Base-by-base conservation (phyloP, 495 filamentous ascomycete species). In the Tetracladium setigerum region DNA sequence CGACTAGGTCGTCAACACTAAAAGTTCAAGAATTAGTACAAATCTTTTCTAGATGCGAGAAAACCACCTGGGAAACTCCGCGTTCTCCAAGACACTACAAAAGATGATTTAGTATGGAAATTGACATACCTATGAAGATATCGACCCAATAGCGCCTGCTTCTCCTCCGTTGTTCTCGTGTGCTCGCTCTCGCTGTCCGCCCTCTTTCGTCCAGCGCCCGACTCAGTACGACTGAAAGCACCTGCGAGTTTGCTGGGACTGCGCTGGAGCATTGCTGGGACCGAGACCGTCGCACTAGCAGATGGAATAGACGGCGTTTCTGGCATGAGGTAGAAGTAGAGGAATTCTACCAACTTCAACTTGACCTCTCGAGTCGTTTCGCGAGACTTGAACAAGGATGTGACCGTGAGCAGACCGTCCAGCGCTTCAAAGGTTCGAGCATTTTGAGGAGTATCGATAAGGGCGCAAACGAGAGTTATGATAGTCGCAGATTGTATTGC, bases 251-350 rank as follows among this genome's bases (percentile, higher is more conserved):
- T 90, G 56, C 78, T 87, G 9, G 85, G 84, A 59, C 79, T 87
- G 49, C 82, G 70, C 60, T 84, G 83, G 44, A 83, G 61, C 42
- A 78, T 67, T 5, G 70, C 58, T 2, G 71, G 68, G 13, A 60
- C 53, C n/a, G 46, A 51, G 12, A 17, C 39, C 4, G 52, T 60
- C 4, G 42, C 46, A 31, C 59, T 67, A 31, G 69, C 66, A 45
- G 60, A 62, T 40, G 73, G 59, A 57, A 73, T 69, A 15, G 75
- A 73, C 14, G 85, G 79, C 1, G 76, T 80, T 65, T 97, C 92
- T 24, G 90, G 89, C 82, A 96, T 95, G 40, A 98, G 79, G 64
- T 97, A 98, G 66, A 96, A 96, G 67, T 97, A 95, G 5, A 98
- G 68, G 62, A 98, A 96, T 60, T 98, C 92, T 48, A 95, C 82